phyloP scores from a whole-genome alignment of 495 filamentous ascomycete species.

The Jackrogersella multiformis region DNA sequence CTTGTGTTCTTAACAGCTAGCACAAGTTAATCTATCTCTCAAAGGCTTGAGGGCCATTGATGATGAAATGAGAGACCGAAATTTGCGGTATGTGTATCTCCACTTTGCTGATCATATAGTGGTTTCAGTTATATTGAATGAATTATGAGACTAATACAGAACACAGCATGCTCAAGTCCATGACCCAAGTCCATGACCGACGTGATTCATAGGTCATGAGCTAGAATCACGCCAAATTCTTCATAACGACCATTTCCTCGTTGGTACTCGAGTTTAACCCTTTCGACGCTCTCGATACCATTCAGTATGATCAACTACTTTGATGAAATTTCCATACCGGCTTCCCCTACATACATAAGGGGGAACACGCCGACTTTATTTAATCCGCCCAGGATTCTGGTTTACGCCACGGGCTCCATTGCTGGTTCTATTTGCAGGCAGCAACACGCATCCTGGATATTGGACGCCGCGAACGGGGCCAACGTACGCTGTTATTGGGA shows the following conservation, averaged over 20 bases:
- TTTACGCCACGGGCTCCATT: neutral
- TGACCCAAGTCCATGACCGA: conserved; percentile 30
- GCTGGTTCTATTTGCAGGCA: neutral
- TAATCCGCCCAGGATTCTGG: neutral
- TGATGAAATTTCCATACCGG: neutral
- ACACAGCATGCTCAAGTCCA: conserved; percentile 52
- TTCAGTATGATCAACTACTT: conserved; percentile 4
- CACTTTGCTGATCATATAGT: neutral
- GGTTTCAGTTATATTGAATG: neutral
- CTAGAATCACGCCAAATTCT: conserved; percentile 5
- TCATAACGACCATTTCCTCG: conserved; percentile 6
- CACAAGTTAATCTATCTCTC: conserved; percentile 56
- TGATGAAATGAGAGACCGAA: conserved; percentile 58
- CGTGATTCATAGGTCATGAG: conserved; percentile 9
- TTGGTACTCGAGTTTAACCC: neutral
- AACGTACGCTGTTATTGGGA: conserved; percentile 8
- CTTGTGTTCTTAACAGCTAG: conserved; percentile 53
- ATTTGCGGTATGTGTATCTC: conserved; percentile 46
- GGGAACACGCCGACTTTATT: neutral
- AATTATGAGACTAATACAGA: conserved; percentile 21
- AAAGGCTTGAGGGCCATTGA: conserved; percentile 58
- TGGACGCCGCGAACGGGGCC: neutral
- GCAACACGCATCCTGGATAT: conserved; percentile 10
- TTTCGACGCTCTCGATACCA: conserved; percentile 11
- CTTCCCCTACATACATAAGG: neutral